Base-by-base conservation (phyloP, 192 early-diverging fungal genomes). In the Diversispora eburnea region DNA sequence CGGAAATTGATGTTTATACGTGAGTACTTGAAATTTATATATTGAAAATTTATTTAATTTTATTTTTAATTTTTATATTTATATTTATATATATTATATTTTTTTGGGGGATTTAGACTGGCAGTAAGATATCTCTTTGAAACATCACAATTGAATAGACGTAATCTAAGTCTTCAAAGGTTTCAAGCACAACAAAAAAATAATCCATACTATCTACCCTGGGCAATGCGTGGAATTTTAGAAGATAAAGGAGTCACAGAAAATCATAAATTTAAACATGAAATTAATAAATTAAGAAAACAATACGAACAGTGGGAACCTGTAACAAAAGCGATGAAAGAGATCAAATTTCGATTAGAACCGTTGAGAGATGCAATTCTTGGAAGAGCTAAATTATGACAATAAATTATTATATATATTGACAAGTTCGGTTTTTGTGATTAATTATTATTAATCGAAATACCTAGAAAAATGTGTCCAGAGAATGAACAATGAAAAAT, bases 121-220 rank as follows among this genome's bases (percentile, higher is more conserved):
- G 58, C 78, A 42, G 76, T 79, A 58, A 67, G 75, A n/a, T 63
- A 79, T 17, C 56, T 80, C 17, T 75, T 86, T 19, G 79, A 78
- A 62, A 77, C 74, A 3, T 73, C 77, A 5, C 55, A 46, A 39
- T 74, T 68, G n/a, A 9, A 76, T 43, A 74, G 64, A 57, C 66
- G 75, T 19, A 76, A 80, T 25, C 77, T 76, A 7, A 83, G 81
- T 65, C 67, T 87, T 4, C 73, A 87, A 2, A 78, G 80, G 5
- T 91, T 97, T 58, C 76, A 79, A 17, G 93, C 94, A 3, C 85
- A 86, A 39, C 60, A 81, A n/a, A 83, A 84, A 25, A 77, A 92
- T 52, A 98, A 98, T 67, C 94, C 94, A n/a, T 95, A 89, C 75
- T 92, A 87, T 79, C 80, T 98, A 8, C 94, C 97, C 9, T 97